Conservation (phyloP, 2,329 filamentous ascomycete species). For the Pseudogymnoascus sp. region DNA sequence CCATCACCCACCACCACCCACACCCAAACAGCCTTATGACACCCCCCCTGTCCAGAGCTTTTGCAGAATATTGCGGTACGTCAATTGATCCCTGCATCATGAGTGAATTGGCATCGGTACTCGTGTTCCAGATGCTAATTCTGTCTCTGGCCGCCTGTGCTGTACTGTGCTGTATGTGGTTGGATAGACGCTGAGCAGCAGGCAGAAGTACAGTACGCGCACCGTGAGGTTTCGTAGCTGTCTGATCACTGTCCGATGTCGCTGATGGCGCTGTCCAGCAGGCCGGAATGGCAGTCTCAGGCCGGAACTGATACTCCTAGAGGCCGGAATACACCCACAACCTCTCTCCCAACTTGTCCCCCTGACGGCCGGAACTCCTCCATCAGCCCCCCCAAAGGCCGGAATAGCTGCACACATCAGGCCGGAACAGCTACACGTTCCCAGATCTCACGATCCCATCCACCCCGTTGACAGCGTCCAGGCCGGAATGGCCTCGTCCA, state of each 20-base stretch:
- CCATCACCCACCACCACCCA: constrained; percentile 4
- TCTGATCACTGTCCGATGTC: not conserved
- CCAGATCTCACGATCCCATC: not conserved
- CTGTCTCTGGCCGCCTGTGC: not conserved
- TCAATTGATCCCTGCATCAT: not conserved
- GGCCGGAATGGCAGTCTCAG: not conserved
- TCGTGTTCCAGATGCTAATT: not conserved
- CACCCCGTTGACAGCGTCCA: not conserved
- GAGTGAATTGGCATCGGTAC: not conserved
- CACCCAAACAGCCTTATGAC: constrained; percentile 3
- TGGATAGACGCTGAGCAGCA: not conserved
- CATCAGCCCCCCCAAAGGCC: not conserved
- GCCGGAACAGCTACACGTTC: not conserved
- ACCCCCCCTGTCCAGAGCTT: constrained; percentile 8
- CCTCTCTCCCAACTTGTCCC: not conserved
- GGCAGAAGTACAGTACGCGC: not conserved
- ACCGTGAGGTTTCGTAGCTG: not conserved
- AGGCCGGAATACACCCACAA: not conserved
- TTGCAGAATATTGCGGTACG: not conserved
- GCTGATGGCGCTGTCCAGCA: not conserved
- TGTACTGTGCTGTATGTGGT: not conserved
- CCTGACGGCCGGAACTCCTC: not conserved
- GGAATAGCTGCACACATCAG: not conserved
- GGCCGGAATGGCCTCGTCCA: not conserved
- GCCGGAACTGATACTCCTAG: not conserved